phyloP scores from a whole-genome alignment of 2,329 filamentous ascomycete genomes.

The Metarhizium brunneum region DNA sequence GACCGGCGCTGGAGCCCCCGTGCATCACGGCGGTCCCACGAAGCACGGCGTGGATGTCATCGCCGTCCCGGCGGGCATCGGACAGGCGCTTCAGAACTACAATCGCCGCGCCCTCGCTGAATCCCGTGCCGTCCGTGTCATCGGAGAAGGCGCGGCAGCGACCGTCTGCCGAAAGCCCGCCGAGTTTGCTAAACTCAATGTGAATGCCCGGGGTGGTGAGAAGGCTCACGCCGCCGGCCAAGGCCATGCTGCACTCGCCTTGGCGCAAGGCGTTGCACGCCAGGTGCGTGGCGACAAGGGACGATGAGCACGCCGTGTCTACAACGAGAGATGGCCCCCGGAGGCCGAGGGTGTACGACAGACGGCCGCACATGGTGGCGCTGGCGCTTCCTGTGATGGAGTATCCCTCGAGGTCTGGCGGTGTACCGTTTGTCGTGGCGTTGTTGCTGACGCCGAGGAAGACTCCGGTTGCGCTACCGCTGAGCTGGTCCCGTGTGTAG shows the following conservation, averaged over 20 bases:
- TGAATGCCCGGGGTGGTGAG: conserved; percentile 9
- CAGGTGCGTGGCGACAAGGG: neutral
- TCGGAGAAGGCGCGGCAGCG: conserved; percentile 26
- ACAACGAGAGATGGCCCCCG: neutral
- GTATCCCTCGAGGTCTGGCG: neutral
- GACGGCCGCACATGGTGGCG: neutral
- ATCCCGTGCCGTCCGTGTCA: conserved; percentile 11
- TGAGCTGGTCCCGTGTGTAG: conserved; percentile 32
- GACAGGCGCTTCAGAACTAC: conserved; percentile 33
- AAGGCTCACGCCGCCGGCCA: conserved; percentile 10
- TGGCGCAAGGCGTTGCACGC: neutral
- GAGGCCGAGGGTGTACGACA: neutral
- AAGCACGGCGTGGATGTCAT: conserved; percentile 25
- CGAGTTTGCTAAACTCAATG: conserved; percentile 8
- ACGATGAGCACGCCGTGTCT: too few relatives aligned
- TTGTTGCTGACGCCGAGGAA: too few relatives aligned
- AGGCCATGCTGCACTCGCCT: conserved; percentile 10
- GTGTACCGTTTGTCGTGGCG: too few relatives aligned
- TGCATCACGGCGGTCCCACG: conserved; percentile 23
- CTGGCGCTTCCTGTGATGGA: neutral
- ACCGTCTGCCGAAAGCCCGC: conserved; percentile 10
- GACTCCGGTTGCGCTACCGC: conserved; percentile 17
- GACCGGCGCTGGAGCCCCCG: conserved; percentile 30
- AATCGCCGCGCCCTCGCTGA: conserved; percentile 10
- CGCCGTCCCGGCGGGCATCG: conserved; percentile 31